Conservation (phyloP, 768 basidiomycete genomes). For the Leccinellum rugosiceps region DNA sequence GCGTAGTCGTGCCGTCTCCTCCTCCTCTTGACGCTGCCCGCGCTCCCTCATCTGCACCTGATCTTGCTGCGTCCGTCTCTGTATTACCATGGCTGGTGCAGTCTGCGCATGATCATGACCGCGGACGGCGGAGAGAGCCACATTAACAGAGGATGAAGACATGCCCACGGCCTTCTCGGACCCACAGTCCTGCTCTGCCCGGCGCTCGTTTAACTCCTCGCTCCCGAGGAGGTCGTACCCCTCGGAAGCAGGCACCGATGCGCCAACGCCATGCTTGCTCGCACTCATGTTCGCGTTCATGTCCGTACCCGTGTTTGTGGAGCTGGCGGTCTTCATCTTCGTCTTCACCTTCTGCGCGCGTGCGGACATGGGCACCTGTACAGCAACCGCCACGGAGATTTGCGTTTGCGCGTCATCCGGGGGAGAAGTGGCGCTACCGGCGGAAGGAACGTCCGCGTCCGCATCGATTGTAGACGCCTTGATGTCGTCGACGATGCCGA, state of each 20-base stretch:
- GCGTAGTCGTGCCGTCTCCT: not conserved
- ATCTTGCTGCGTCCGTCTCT: not conserved
- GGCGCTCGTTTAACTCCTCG: constrained; percentile 10
- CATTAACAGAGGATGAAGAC: not conserved
- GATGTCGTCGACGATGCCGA: constrained; percentile 72
- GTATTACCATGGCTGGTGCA: not conserved
- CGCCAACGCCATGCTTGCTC: not conserved
- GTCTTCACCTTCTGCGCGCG: not conserved
- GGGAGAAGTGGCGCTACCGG: not conserved
- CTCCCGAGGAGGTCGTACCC: not conserved
- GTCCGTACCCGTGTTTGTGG: not conserved
- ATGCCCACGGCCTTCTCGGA: not conserved
- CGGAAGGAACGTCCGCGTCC: not conserved
- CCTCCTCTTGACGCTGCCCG: not conserved
- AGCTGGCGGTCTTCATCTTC: not conserved
- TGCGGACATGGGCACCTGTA: not conserved
- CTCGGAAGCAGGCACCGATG: constrained; percentile 8
- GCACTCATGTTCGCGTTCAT: not conserved
- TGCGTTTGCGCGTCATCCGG: not conserved
- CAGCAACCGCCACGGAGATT: not conserved
- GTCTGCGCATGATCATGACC: not conserved
- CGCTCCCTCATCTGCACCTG: not conserved
- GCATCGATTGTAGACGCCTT: constrained; percentile 69
- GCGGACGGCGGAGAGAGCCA: not conserved
- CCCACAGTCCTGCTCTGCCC: not conserved